phyloP scores from a whole-genome alignment of 805 yeast species.

The Saccharomycopsis amapae region DNA sequence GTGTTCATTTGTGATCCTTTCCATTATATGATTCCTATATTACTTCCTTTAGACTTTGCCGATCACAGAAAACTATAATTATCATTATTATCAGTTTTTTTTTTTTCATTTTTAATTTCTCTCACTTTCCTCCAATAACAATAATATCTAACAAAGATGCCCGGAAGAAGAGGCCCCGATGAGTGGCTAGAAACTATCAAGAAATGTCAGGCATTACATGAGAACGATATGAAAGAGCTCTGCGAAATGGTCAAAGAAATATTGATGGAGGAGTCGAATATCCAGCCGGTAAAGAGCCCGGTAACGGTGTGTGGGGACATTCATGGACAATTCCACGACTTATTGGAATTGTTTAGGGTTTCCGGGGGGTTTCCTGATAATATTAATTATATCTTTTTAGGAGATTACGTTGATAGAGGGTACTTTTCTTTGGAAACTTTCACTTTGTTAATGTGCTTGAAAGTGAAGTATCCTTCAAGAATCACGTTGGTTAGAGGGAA shows the following conservation, averaged over 20 bases:
- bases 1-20: no score
- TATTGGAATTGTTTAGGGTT: slow-evolving; percentile 80
- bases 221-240: slow-evolving; percentile 89
- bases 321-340: slow-evolving; percentile 96
- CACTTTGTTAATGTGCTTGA: slow-evolving; percentile 86
- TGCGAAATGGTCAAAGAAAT: slow-evolving; percentile 94
- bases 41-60: no score
- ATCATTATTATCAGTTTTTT: no score
- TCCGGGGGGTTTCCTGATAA: slow-evolving; percentile 89
- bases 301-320: slow-evolving; percentile 97
- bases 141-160: slow-evolving; percentile 11
- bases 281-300: slow-evolving; percentile 89
- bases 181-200: slow-evolving; percentile 93
- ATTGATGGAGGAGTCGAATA: slow-evolving; percentile 91
- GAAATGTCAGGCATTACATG: slow-evolving; percentile 82
- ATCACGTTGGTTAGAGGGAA: slow-evolving; percentile 95
- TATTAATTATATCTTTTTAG: slow-evolving; percentile 78
- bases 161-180: slow-evolving; percentile 69
- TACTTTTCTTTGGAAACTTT: slow-evolving; percentile 91
- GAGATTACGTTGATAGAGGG: slow-evolving; percentile 98
- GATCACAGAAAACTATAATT: no score
- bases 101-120: no score
- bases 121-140: no score
- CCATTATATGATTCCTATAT: no score
- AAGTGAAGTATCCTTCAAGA: slow-evolving; percentile 78